Conservation (phyloP, 805 yeast genomes). For the Blastobotrys attinorum region DNA sequence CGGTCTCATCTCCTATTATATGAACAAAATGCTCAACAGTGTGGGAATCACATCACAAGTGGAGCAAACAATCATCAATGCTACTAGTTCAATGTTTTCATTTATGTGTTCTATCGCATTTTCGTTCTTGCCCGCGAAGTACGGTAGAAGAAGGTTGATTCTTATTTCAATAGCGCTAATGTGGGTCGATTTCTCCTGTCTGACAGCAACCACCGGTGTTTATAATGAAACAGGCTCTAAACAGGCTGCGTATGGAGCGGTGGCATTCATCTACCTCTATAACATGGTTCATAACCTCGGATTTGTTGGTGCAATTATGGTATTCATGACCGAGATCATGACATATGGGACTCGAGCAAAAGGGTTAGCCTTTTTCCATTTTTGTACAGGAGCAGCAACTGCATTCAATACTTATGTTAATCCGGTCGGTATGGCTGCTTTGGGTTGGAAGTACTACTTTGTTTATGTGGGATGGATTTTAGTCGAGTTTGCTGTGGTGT, state of each 20-base stretch:
- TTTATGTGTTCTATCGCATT: slow-evolving; percentile 1
- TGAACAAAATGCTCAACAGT: slow-evolving; percentile 41
- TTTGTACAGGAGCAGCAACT: slow-evolving; percentile 6
- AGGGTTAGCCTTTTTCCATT: slow-evolving; percentile 28
- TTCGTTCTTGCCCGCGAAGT: neutral
- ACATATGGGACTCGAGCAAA: slow-evolving; percentile 32
- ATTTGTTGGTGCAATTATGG: slow-evolving; percentile 5
- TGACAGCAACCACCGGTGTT: slow-evolving; percentile 18
- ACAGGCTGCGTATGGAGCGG: slow-evolving; percentile 16
- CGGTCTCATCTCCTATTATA: slow-evolving; percentile 32
- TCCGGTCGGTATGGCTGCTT: slow-evolving; percentile 34
- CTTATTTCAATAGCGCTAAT: slow-evolving; percentile 14
- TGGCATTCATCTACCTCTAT: slow-evolving; percentile 7
- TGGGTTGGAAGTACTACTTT: slow-evolving; percentile 38
- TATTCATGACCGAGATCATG: slow-evolving; percentile 18
- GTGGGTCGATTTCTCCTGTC: slow-evolving; percentile 14
- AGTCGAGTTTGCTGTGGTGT: slow-evolving; percentile 27
- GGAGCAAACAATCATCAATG: slow-evolving; percentile 8
- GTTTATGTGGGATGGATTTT: slow-evolving; percentile 24
- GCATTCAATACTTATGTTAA: slow-evolving; percentile 30
- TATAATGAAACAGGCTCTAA: slow-evolving; percentile 13
- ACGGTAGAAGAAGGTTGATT: slow-evolving; percentile 1
- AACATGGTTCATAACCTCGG: neutral
- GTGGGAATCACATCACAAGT: slow-evolving; percentile 39
- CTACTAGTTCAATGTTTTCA: slow-evolving; percentile 13